Evolutionary conservation across 768 basidiomycete species (phyloP).

Genomic region (Psilocybe cyanescens): DNA sequence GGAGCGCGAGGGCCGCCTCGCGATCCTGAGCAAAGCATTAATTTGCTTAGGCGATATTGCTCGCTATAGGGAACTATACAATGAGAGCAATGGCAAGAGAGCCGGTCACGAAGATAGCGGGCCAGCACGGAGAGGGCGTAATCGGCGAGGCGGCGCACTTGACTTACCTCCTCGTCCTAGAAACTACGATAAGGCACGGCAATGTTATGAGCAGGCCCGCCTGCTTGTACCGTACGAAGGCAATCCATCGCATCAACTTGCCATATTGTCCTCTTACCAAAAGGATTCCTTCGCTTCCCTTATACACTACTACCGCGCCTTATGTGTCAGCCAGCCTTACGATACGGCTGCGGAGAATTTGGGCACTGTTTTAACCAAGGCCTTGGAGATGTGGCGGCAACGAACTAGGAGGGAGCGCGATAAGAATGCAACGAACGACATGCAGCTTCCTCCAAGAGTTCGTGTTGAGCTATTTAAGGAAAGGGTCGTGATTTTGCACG

Average conservation of each 20-base stretch:
- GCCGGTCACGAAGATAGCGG: constrained; percentile 67
- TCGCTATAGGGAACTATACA: constrained; percentile 90
- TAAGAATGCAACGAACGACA: constrained; percentile 30
- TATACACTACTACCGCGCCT: constrained; percentile 88
- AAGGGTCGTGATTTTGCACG: constrained; percentile 77
- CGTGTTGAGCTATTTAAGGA: constrained; percentile 72
- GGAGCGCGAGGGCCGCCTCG: constrained; percentile 67
- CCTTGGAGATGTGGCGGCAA: constrained; percentile 61
- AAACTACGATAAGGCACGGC: constrained; percentile 75
- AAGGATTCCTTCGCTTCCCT: constrained; percentile 81
- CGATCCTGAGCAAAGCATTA: constrained; percentile 83
- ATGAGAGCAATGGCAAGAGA: constrained; percentile 66
- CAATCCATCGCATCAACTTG: constrained; percentile 95
- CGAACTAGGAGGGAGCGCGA: constrained; percentile 44
- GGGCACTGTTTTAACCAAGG: constrained; percentile 67
- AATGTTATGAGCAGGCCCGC: constrained; percentile 87
- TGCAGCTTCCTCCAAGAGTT: constrained; percentile 47
- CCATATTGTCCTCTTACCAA: constrained; percentile 87
- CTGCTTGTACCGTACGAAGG: constrained; percentile 86
- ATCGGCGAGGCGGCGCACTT: constrained; percentile 51
- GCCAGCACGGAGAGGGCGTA: constrained; percentile 42
- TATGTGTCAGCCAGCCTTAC: constrained; percentile 87
- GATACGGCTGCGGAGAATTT: constrained; percentile 89
- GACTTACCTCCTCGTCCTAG: constrained; percentile 59
- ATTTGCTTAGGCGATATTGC: constrained; percentile 95